These are phyloP conservation scores for Penicillium sp. DNA, from an alignment of 2,329 filamentous ascomycete species.

Conservation along the genomic window DNA sequence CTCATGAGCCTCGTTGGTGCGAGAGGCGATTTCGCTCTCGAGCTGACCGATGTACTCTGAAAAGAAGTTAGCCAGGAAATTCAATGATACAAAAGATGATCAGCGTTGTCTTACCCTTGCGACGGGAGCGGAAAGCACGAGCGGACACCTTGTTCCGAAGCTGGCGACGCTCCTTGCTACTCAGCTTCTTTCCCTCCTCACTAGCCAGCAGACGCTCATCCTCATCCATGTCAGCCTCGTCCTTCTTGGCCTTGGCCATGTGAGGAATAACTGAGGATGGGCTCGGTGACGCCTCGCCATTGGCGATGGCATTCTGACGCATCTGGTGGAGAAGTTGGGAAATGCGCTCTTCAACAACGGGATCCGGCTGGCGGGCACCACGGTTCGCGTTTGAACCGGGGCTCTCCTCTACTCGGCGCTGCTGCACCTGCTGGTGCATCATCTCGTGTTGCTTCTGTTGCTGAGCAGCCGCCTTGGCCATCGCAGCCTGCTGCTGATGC, in stretches of 20 bases:
- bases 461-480: constrained; percentile 72
- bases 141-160: constrained; percentile 99
- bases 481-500: constrained; percentile 84
- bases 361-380: constrained; percentile 57
- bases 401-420: constrained; percentile 33
- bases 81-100: neutral
- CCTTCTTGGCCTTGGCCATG: constrained; percentile 79
- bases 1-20: constrained; percentile 81
- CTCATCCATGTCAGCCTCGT: constrained; percentile 98
- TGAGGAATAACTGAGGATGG: constrained; percentile 59
- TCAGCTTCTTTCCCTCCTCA: constrained; percentile 98
- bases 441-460: constrained; percentile 66
- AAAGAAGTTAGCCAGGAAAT: constrained; percentile 15
- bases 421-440: constrained; percentile 60
- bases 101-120: constrained; percentile 74
- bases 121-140: constrained; percentile 93
- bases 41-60: constrained; percentile 96
- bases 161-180: constrained; percentile 93
- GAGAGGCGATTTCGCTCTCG: constrained; percentile 82
- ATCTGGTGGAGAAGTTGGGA: constrained; percentile 91
- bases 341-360: constrained; percentile 87
- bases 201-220: constrained; percentile 93
- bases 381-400: constrained; percentile 36
- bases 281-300: constrained; percentile 52
- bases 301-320: constrained; percentile 70